Evolutionary conservation across 192 early-diverging fungal genomes (phyloP).

Genomic region (Diversispora epigaea): DNA sequence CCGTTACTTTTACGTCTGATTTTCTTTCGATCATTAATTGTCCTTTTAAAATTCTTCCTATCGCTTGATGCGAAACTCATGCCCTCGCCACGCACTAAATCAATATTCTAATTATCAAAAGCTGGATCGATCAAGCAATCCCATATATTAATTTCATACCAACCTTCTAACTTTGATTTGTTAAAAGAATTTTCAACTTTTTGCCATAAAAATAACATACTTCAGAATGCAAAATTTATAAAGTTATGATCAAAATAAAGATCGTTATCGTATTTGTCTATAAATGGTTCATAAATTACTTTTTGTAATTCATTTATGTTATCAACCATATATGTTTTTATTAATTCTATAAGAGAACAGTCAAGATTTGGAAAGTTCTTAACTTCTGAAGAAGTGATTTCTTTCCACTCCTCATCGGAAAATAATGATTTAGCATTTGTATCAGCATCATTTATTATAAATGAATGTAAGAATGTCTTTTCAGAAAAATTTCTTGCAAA

Average conservation of each 20-base stretch:
- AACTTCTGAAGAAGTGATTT: neutral
- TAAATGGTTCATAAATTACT: slow-evolving; percentile 6
- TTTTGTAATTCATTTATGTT: neutral
- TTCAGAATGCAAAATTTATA: neutral
- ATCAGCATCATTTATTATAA: slow-evolving; percentile 16
- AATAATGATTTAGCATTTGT: slow-evolving; percentile 2
- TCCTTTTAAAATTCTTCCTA: neutral
- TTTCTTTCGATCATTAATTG: neutral
- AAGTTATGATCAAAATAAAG: slow-evolving; percentile 16
- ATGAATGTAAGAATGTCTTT: slow-evolving; percentile 3
- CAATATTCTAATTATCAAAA: slow-evolving; percentile 16
- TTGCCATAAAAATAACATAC: slow-evolving; percentile 14
- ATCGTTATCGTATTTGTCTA: neutral
- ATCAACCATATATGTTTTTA: slow-evolving; percentile 6
- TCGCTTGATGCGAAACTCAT: neutral
- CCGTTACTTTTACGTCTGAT: neutral
- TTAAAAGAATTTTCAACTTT: neutral
- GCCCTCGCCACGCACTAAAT: neutral
- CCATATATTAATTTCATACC: slow-evolving; percentile 13
- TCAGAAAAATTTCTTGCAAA: slow-evolving; percentile 1
- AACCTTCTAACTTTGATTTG: neutral
- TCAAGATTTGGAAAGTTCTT: slow-evolving; percentile 7
- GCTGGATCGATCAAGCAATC: neutral
- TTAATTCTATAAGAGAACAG: neutral
- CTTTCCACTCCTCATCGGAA: neutral